Evolutionary conservation across 306 rosid genomes (phyloP).

Genomic region (Psophocarpus tetragonolobus): DNA sequence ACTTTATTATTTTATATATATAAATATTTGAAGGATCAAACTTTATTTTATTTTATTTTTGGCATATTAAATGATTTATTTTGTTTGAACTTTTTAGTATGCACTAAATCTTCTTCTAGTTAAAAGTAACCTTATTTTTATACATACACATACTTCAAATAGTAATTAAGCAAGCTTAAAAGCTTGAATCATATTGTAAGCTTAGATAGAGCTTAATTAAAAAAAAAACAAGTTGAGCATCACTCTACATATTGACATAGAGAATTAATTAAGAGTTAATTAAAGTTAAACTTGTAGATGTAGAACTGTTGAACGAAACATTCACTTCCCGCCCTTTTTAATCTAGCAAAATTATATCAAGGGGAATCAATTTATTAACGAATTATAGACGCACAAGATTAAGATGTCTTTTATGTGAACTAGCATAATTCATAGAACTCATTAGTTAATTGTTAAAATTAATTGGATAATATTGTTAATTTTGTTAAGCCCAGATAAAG

Average conservation of each 20-base stretch:
- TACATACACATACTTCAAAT: too few species aligned
- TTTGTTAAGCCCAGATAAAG: background rate
- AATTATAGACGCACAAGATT: background rate
- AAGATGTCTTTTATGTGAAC: background rate
- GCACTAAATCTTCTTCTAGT: too few species aligned
- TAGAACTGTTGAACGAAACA: background rate
- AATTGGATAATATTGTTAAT: background rate
- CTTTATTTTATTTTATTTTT: too few species aligned
- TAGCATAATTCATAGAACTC: background rate
- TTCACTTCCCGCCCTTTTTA: background rate
- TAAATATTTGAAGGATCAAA: too few species aligned
- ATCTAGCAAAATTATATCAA: background rate
- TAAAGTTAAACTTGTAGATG: background rate
- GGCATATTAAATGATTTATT: too few species aligned
- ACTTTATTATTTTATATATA: too few species aligned
- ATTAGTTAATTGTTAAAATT: background rate
- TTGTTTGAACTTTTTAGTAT: too few species aligned
- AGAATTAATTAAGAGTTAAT: background rate
- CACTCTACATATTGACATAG: background rate
- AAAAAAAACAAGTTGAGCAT: background rate
- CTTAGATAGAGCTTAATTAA: background rate
- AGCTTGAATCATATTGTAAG: background rate
- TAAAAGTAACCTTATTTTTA: too few species aligned
- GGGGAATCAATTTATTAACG: constrained; percentile 9
- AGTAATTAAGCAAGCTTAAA: too few species aligned